Evolutionary conservation across 345 rosid species (phyloP).

Genomic region (Bruguiera sexangula): DNA sequence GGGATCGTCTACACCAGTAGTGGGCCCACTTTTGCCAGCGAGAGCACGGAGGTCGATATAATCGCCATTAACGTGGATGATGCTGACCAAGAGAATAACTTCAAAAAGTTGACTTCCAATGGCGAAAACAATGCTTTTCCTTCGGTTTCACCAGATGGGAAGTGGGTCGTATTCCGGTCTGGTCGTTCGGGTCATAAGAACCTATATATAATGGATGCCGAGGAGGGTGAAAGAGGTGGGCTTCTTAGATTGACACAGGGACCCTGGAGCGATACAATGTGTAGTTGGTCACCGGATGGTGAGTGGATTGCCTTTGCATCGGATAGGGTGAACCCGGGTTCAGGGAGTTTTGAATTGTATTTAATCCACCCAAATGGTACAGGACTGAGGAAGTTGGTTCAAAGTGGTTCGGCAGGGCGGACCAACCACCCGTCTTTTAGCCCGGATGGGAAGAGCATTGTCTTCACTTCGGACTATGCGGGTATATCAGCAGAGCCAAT

Average conservation of each 20-base stretch:
- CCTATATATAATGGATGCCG: slow-evolving; percentile 73
- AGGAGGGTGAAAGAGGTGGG: slow-evolving; percentile 53
- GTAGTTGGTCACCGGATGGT: slow-evolving; percentile 77
- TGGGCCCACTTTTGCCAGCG: slow-evolving; percentile 71
- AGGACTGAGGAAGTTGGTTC: slow-evolving; percentile 59
- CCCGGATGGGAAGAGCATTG: slow-evolving; percentile 68
- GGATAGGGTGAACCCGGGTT: slow-evolving; percentile 64
- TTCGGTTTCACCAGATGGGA: slow-evolving; percentile 77
- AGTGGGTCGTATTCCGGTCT: slow-evolving; percentile 70
- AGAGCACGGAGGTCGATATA: slow-evolving; percentile 63
- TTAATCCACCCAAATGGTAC: slow-evolving; percentile 80
- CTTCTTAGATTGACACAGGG: slow-evolving; percentile 62
- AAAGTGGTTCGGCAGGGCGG: slow-evolving; percentile 69
- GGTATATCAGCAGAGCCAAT: slow-evolving; percentile 90
- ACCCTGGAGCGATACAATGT: slow-evolving; percentile 83
- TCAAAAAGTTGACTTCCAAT: slow-evolving; percentile 54
- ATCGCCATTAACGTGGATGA: slow-evolving; percentile 56
- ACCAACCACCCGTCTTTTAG: slow-evolving; percentile 74
- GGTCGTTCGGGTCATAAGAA: slow-evolving; percentile 79
- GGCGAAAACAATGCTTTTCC: slow-evolving; percentile 90
- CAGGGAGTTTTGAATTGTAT: slow-evolving; percentile 68
- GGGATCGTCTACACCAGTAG: slow-evolving; percentile 65
- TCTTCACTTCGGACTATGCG: slow-evolving; percentile 69
- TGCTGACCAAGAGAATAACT: slow-evolving; percentile 12
- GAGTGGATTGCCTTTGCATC: slow-evolving; percentile 80